Conservation (phyloP, 148 eudicot species). For the Suaeda aralocaspica region DNA sequence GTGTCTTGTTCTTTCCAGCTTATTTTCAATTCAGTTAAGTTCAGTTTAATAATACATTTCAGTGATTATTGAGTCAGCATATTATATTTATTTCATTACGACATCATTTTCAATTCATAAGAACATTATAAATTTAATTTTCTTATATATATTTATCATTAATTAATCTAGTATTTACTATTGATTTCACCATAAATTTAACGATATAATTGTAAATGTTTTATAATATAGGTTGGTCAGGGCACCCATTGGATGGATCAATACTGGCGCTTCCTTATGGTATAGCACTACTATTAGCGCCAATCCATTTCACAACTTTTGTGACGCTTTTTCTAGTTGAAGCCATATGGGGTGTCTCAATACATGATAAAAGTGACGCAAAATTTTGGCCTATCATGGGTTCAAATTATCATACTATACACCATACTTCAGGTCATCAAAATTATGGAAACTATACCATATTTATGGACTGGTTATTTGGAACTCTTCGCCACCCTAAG, state of each 20-base stretch:
- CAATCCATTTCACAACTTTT: constrained; percentile 19
- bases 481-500: constrained; percentile 24
- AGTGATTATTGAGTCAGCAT: too few species aligned
- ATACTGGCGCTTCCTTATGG: constrained; percentile 19
- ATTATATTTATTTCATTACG: too few species aligned
- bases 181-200: background rate
- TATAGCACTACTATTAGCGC: constrained; percentile 17
- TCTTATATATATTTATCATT: too few species aligned
- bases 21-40: too few species aligned
- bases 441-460: constrained; percentile 25
- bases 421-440: constrained; percentile 20
- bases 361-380: constrained; percentile 20
- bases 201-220: background rate
- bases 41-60: too few species aligned
- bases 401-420: constrained; percentile 27
- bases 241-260: constrained; percentile 27
- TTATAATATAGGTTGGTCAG: constrained; percentile 22
- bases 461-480: constrained; percentile 24
- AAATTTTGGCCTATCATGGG: constrained; percentile 26
- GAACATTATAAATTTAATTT: too few species aligned
- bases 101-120: too few species aligned
- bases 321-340: constrained; percentile 12
- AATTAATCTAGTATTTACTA: background rate
- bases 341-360: constrained; percentile 18
- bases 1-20: too few species aligned